Conservation (phyloP, 495 filamentous ascomycete species). For the Ramalina intermedia region DNA sequence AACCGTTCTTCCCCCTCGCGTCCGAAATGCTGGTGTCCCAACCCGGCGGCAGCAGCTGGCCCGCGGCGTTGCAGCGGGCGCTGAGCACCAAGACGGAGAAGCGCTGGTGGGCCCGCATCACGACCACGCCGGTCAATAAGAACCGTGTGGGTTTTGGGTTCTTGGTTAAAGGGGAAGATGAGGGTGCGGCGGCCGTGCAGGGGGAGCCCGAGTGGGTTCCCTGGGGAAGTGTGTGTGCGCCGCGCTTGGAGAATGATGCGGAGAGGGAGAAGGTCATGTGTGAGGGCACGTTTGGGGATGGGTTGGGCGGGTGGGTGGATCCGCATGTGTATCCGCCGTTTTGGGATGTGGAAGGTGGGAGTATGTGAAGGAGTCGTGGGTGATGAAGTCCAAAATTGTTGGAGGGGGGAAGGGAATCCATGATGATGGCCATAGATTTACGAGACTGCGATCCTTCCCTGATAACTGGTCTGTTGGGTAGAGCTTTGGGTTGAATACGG, state of each 20-base stretch:
- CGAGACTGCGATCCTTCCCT: no score
- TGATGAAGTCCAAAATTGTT: no score
- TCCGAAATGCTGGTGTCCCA: constrained; percentile 27
- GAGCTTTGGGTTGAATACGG: no score
- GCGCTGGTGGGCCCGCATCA: background rate
- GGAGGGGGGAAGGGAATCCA: no score
- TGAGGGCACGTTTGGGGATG: constrained; percentile 29
- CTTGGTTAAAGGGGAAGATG: background rate
- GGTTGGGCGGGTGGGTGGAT: constrained; percentile 9
- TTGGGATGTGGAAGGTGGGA: background rate
- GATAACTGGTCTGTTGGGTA: no score
- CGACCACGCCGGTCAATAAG: background rate
- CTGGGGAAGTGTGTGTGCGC: constrained; percentile 37
- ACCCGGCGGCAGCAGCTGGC: constrained; percentile 32
- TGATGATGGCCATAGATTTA: no score
- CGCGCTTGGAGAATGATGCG: no score
- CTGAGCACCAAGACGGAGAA: background rate
- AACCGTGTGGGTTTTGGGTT: background rate
- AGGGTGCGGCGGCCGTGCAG: background rate
- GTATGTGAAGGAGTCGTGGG: no score
- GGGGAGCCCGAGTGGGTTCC: constrained; percentile 28
- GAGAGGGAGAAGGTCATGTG: constrained; percentile 24
- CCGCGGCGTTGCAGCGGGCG: constrained; percentile 8
- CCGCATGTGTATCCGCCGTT: constrained; percentile 4
- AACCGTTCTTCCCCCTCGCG: background rate